These are phyloP conservation scores for Gossypium arboreum DNA, from an alignment of 345 rosid genomes.

Conservation along the genomic window DNA sequence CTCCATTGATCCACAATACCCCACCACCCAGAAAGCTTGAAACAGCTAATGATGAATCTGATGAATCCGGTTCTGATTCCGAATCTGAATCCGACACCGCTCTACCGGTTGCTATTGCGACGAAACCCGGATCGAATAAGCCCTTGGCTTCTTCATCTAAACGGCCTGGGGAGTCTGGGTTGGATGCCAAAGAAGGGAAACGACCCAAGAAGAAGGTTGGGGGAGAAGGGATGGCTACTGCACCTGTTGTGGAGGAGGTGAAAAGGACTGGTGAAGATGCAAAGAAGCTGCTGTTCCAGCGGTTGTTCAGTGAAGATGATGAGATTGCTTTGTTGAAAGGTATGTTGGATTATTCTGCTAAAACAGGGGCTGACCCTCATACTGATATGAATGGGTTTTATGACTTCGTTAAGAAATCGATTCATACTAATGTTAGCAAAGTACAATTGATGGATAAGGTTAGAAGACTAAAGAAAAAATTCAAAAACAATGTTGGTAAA, in stretches of 20 bases:
- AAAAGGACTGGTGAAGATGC: constrained; percentile 12
- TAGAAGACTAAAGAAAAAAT: constrained; percentile 22
- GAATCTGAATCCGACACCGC: background rate
- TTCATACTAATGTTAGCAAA: constrained; percentile 11
- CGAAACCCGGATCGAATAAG: constrained; percentile 5
- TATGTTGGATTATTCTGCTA: background rate
- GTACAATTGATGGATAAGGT: constrained; percentile 25
- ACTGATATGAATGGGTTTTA: constrained; percentile 14
- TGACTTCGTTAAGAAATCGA: constrained; percentile 19
- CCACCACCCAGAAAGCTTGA: background rate
- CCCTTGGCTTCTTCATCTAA: background rate
- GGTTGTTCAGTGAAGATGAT: background rate
- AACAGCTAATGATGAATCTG: background rate
- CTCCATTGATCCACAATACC: background rate
- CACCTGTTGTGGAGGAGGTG: background rate
- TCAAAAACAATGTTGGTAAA: constrained; percentile 15
- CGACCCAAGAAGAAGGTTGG: constrained; percentile 4
- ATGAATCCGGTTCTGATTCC: background rate
- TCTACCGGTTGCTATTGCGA: background rate
- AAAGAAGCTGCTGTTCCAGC: constrained; percentile 16
- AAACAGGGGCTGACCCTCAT: constrained; percentile 10
- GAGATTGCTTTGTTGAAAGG: too few species aligned
- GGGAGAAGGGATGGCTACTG: background rate
- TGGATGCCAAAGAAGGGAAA: background rate
- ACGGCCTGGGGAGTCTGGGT: background rate